Conservation (phyloP, 352 stramenopile species). For the Globisporangium irregulare region DNA sequence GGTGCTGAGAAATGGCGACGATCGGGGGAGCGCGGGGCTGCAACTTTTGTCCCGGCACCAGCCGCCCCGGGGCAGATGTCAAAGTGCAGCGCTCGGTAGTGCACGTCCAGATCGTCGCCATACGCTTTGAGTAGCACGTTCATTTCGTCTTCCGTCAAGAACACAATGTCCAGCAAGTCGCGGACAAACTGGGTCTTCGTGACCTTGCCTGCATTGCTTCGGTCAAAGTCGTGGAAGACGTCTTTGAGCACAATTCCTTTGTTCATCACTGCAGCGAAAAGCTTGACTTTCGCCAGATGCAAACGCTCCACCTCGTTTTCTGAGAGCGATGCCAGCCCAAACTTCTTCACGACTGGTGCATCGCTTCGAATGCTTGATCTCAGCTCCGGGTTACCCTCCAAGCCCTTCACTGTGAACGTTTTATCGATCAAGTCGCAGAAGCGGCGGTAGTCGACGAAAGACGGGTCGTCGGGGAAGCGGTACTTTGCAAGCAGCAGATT, state of each 20-base stretch:
- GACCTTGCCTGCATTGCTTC: conserved; percentile 80
- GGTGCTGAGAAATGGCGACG: conserved; percentile 45
- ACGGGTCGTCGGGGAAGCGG: conserved; percentile 47
- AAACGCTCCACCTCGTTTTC: conserved; percentile 36
- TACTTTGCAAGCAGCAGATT: conserved; percentile 67
- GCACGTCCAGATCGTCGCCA: conserved; percentile 67
- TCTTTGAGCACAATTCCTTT: conserved; percentile 87
- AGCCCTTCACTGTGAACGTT: conserved; percentile 71
- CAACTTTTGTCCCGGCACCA: conserved; percentile 22
- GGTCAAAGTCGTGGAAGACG: conserved; percentile 85
- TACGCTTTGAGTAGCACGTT: conserved; percentile 68
- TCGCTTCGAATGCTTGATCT: conserved; percentile 32
- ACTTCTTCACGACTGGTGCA: conserved; percentile 29
- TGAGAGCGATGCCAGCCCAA: conserved; percentile 27
- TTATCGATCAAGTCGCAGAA: conserved; percentile 88
- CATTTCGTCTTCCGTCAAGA: conserved; percentile 48
- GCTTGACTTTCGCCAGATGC: conserved; percentile 43
- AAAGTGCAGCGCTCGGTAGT: conserved; percentile 71
- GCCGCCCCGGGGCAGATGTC: conserved; percentile 56
- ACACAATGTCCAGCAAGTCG: conserved; percentile 64
- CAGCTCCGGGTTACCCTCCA: conserved; percentile 60
- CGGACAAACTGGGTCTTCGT: conserved; percentile 77
- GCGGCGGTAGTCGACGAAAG: conserved; percentile 73
- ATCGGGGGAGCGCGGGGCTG: conserved; percentile 47
- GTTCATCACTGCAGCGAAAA: conserved; percentile 60